These are phyloP conservation scores for Penstemon eatonii DNA, from an alignment of 257 asterid genomes.

Conservation along the genomic window DNA sequence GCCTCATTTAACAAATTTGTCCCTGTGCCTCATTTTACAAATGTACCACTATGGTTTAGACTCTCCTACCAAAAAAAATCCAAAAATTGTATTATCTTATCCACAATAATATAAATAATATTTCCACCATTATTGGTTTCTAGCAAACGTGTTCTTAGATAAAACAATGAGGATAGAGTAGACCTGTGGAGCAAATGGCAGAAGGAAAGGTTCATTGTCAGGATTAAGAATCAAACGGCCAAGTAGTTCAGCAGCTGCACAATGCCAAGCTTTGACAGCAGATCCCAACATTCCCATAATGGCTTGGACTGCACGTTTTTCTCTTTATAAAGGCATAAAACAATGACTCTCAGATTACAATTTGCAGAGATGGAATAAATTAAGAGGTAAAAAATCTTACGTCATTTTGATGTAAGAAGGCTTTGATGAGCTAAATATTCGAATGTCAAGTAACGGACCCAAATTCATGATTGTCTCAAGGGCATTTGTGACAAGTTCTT, in stretches of 20 bases:
- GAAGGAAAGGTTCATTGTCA: slow-evolving; percentile 87
- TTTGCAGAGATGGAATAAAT: slow-evolving; percentile 16
- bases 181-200: slow-evolving; percentile 88
- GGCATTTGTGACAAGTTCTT: slow-evolving; percentile 90
- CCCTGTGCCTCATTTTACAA: too few species aligned
- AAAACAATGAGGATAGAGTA: neutral
- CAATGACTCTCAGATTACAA: slow-evolving; percentile 21
- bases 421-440: slow-evolving; percentile 86
- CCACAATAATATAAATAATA: too few species aligned
- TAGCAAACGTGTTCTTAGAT: neutral
- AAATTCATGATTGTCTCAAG: slow-evolving; percentile 86
- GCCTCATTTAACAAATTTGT: neutral
- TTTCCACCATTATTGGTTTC: too few species aligned
- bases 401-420: slow-evolving; percentile 85
- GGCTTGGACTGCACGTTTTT: slow-evolving; percentile 82
- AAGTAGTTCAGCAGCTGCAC: slow-evolving; percentile 90
- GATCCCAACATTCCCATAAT: slow-evolving; percentile 88
- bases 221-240: slow-evolving; percentile 94
- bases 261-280: slow-evolving; percentile 89
- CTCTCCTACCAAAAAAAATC: too few species aligned
- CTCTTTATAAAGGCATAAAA: slow-evolving; percentile 43
- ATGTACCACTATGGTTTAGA: too few species aligned
- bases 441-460: slow-evolving; percentile 88
- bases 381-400: slow-evolving; percentile 38
- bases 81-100: neutral